Evolutionary conservation across 2,329 filamentous ascomycete species (phyloP).

Genomic region (Colletotrichum cereale): DNA sequence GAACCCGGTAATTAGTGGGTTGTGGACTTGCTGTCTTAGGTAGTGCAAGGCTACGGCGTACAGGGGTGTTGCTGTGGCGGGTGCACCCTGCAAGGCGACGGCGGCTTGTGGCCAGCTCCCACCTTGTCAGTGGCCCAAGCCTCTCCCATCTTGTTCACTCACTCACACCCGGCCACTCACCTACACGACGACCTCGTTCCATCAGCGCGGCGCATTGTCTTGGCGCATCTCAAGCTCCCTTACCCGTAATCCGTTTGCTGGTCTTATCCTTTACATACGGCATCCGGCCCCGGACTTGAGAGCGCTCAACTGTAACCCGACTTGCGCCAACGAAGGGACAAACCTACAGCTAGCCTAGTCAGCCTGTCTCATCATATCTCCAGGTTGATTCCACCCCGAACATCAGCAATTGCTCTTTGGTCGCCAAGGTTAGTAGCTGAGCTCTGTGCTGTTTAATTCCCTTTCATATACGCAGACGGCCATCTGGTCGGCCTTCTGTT

Average conservation of each 20-base stretch:
- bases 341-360: slow-evolving; percentile 5
- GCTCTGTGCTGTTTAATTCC: background rate
- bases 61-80: slow-evolving; percentile 34
- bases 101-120: slow-evolving; percentile 37
- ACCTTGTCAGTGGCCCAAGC: slow-evolving; percentile 40
- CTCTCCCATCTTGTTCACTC: slow-evolving; percentile 37
- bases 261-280: background rate
- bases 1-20: slow-evolving; percentile 14
- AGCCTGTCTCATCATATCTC: slow-evolving; percentile 2
- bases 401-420: background rate
- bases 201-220: slow-evolving; percentile 17
- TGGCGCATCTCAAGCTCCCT: slow-evolving; percentile 17
- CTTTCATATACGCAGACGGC: background rate
- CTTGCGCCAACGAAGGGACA: slow-evolving; percentile 13
- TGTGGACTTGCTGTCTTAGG: slow-evolving; percentile 16
- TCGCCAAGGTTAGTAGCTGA: slow-evolving; percentile 11
- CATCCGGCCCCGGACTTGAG: background rate
- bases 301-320: slow-evolving; percentile 11
- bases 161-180: slow-evolving; percentile 29
- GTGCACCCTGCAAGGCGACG: slow-evolving; percentile 38
- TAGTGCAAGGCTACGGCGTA: slow-evolving; percentile 38
- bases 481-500: background rate
- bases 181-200: slow-evolving; percentile 16
- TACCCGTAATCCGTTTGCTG: background rate
- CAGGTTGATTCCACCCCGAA: background rate